Conservation (phyloP, 768 basidiomycete species). For the Boletellus emodensis region DNA sequence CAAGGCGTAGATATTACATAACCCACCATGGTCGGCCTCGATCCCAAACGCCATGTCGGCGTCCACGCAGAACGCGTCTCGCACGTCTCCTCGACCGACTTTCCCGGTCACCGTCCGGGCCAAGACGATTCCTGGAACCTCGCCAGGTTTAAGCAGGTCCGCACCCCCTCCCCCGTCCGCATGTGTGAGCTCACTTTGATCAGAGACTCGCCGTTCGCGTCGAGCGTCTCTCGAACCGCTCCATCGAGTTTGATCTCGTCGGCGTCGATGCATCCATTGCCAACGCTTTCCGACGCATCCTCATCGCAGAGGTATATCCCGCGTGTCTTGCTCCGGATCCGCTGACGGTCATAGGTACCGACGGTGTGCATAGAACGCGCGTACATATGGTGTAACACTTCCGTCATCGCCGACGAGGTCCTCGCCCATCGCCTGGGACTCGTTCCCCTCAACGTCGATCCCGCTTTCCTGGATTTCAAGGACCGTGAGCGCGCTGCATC, state of each 20-base stretch:
- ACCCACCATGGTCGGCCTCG: constrained; percentile 20
- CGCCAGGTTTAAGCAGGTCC: constrained; percentile 68
- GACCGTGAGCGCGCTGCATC: constrained; percentile 28
- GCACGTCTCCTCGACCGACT: constrained; percentile 85
- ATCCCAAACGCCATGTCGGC: constrained; percentile 58
- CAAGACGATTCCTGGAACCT: constrained; percentile 87
- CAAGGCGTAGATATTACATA: constrained; percentile 12
- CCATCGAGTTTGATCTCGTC: constrained; percentile 91
- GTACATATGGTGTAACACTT: constrained; percentile 93
- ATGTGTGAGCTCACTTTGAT: not conserved
- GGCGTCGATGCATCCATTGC: constrained; percentile 96
- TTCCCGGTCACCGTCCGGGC: constrained; percentile 81
- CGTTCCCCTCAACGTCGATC: constrained; percentile 85
- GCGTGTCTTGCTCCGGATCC: not conserved
- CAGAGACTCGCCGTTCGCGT: constrained; percentile 74
- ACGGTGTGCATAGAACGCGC: constrained; percentile 87
- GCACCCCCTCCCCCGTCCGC: constrained; percentile 17
- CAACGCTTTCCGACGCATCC: constrained; percentile 87
- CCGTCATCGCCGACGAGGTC: constrained; percentile 91
- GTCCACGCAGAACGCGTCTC: constrained; percentile 67
- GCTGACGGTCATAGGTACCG: constrained; percentile 59
- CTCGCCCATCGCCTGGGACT: constrained; percentile 90
- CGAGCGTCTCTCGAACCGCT: constrained; percentile 73
- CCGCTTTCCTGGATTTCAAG: constrained; percentile 61
- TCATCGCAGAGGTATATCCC: constrained; percentile 82